Conservation (phyloP, 139 green algal species). For the Desmodesmus armatus region DNA sequence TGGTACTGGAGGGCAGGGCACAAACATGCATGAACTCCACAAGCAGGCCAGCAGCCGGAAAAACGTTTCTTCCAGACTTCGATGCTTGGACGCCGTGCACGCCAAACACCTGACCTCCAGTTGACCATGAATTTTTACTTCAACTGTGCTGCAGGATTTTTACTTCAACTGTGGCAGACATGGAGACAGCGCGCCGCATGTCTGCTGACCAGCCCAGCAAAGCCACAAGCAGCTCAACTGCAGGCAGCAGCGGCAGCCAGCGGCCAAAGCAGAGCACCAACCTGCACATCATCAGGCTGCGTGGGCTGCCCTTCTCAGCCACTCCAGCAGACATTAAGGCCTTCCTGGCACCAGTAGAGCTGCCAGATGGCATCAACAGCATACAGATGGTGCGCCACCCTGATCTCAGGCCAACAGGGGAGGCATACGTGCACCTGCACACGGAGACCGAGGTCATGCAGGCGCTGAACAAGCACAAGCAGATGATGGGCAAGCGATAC, state of each 20-base stretch:
- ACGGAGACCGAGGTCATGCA: not conserved
- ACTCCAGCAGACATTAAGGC: constrained; percentile 1
- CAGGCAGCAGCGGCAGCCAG: constrained; percentile 14
- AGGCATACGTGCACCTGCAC: constrained; percentile 30
- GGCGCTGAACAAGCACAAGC: constrained; percentile 38
- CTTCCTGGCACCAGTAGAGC: constrained; percentile 14
- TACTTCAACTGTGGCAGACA: not conserved
- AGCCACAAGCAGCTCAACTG: not conserved
- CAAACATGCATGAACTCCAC: not conserved
- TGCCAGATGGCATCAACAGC: not conserved
- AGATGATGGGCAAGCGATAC: constrained; percentile 38
- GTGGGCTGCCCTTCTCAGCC: constrained; percentile 21
- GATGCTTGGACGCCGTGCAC: too few relatives aligned
- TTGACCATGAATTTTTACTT: not conserved
- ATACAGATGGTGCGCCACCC: constrained; percentile 10
- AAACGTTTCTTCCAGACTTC: too few relatives aligned
- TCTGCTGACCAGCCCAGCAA: not conserved
- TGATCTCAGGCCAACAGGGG: constrained; percentile 16
- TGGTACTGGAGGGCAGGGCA: too few relatives aligned
- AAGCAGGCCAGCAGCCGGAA: not conserved
- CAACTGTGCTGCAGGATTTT: constrained; percentile 20
- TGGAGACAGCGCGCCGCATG: constrained; percentile 36
- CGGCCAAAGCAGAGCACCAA: not conserved
- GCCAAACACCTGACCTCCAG: not conserved
- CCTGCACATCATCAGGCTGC: constrained; percentile 15